Conservation (phyloP, 106 monocot genomes). For the Xerophyta viscosa region DNA sequence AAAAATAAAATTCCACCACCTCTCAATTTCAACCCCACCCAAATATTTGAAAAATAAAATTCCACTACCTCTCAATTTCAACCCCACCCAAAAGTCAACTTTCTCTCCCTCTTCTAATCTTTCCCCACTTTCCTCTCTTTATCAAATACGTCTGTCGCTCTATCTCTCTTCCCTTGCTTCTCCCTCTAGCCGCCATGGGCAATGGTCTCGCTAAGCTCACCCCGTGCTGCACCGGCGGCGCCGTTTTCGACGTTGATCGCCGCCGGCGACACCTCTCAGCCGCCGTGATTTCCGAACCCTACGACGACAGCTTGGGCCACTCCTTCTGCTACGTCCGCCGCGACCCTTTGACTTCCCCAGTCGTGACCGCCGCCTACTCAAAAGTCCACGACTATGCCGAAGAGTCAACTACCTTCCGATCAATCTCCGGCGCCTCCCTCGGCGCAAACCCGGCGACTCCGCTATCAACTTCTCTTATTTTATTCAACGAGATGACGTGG, state of each 20-base stretch:
- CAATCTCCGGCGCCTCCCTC: slow-evolving; percentile 1
- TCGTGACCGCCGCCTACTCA: background rate
- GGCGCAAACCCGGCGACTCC: background rate
- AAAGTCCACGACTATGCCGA: slow-evolving; percentile 1
- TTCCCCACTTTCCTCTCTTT: too few species aligned
- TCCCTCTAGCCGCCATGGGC: too few species aligned
- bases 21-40: too few species aligned
- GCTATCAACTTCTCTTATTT: background rate
- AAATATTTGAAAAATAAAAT: too few species aligned
- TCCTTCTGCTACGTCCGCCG: slow-evolving; percentile 8
- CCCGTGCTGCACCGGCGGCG: background rate
- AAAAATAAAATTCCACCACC: too few species aligned
- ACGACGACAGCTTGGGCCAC: slow-evolving; percentile 3
- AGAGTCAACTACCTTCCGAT: slow-evolving; percentile 1
- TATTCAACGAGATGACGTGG: slow-evolving; percentile 1
- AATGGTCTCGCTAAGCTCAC: background rate
- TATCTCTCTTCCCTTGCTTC: too few species aligned
- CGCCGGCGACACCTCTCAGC: background rate
- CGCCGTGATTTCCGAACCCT: slow-evolving; percentile 3
- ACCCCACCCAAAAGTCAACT: too few species aligned
- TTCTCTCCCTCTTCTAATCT: too few species aligned
- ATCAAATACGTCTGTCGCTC: too few species aligned
- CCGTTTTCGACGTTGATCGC: background rate
- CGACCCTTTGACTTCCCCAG: background rate
- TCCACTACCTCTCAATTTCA: too few species aligned